These are phyloP conservation scores for Chlorella sp. DNA, from an alignment of 139 green algal species.

Conservation along the genomic window DNA sequence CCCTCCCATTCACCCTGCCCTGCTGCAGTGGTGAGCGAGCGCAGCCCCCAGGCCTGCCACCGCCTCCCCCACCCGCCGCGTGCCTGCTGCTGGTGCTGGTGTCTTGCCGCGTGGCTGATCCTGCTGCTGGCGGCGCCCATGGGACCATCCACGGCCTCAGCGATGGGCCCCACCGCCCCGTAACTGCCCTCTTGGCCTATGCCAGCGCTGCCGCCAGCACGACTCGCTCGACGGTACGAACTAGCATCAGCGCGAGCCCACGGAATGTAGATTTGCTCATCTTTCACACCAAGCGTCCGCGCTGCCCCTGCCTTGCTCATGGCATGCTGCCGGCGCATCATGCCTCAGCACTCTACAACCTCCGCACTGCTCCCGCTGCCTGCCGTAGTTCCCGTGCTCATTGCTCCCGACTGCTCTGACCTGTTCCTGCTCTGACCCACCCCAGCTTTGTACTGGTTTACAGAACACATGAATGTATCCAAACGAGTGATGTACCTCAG, in stretches of 20 bases:
- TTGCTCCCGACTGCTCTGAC: background rate
- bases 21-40: slow-evolving; percentile 23
- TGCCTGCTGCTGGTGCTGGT: slow-evolving; percentile 12
- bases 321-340: background rate
- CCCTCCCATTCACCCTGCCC: background rate
- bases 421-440: background rate
- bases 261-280: background rate
- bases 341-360: background rate
- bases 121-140: too few species aligned
- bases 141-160: background rate
- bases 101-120: background rate
- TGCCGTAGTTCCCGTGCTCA: slow-evolving; percentile 13
- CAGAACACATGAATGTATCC: too few species aligned
- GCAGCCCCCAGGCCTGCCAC: background rate
- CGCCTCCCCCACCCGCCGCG: background rate
- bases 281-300: background rate
- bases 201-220: background rate
- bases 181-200: too few species aligned
- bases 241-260: slow-evolving; percentile 3
- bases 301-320: background rate
- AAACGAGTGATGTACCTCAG: too few species aligned
- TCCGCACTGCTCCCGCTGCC: background rate
- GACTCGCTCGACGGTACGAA: background rate
- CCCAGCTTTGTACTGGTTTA: too few species aligned
- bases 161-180: too few species aligned